Evolutionary conservation across 164 flowering plant genomes (phyloP).

Genomic region (Santalum album): DNA sequence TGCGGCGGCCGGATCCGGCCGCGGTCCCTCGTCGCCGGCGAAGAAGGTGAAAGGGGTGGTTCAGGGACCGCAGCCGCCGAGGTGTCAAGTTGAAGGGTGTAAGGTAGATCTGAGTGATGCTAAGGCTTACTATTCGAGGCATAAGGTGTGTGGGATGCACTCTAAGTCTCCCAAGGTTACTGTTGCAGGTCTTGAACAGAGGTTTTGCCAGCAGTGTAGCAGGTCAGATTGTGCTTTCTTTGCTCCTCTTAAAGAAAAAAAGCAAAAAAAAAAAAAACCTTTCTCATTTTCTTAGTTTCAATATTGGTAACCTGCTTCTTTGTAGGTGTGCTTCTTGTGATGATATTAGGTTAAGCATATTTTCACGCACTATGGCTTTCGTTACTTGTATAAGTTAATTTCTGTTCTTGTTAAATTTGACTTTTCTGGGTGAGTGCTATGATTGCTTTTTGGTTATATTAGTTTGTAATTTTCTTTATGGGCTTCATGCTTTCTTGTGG

Average conservation of each 20-base stretch:
- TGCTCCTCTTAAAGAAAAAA: not conserved
- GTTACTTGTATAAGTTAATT: no score
- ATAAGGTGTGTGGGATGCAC: slow-evolving; percentile 80
- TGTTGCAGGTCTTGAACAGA: slow-evolving; percentile 64
- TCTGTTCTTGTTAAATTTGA: no score
- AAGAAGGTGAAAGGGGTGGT: slow-evolving; percentile 32
- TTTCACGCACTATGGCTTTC: not conserved
- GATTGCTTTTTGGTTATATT: no score
- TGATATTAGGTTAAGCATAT: not conserved
- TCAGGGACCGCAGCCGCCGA: slow-evolving; percentile 52
- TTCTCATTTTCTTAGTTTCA: not conserved
- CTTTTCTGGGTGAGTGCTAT: no score
- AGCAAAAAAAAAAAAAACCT: not conserved
- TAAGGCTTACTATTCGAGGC: slow-evolving; percentile 88
- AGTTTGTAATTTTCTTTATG: no score
- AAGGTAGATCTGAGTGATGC: slow-evolving; percentile 71
- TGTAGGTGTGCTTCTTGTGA: not conserved
- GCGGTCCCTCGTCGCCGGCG: slow-evolving; percentile 26
- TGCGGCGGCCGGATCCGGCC: slow-evolving; percentile 20
- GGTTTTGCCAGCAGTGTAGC: slow-evolving; percentile 92
- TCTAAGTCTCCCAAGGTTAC: slow-evolving; percentile 68
- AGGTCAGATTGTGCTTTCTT: slow-evolving; percentile 43
- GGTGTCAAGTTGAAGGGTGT: slow-evolving; percentile 90
- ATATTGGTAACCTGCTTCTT: not conserved
- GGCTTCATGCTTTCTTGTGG: no score